Evolutionary conservation across 2,329 filamentous ascomycete genomes (phyloP).

Genomic region (Xylariales sp.): DNA sequence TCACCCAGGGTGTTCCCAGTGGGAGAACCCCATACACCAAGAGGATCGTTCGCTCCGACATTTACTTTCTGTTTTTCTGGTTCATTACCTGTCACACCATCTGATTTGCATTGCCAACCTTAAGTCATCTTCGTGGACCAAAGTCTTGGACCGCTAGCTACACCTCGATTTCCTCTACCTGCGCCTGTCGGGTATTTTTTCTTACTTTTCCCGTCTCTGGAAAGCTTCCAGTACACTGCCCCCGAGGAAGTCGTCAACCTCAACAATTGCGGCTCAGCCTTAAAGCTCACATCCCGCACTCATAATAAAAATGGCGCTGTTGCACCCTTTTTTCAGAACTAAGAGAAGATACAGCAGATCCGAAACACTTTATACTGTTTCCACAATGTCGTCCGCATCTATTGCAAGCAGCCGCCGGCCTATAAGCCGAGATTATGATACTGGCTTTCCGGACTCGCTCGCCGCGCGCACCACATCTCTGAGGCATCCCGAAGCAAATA

Average conservation of each 20-base stretch:
- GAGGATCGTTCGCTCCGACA: no score
- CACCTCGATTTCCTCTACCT: not conserved
- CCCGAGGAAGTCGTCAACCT: slow-evolving; percentile 5
- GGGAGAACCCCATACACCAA: not conserved
- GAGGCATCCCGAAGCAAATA: slow-evolving; percentile 57
- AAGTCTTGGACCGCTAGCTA: not conserved
- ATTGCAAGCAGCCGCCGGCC: slow-evolving; percentile 21
- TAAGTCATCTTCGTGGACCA: no score
- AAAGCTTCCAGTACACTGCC: slow-evolving; percentile 2
- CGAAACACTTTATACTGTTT: not conserved
- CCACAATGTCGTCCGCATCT: slow-evolving; percentile 24
- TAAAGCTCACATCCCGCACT: not conserved
- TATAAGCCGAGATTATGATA: slow-evolving; percentile 25
- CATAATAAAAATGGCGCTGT: slow-evolving; percentile 4
- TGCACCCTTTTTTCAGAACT: slow-evolving; percentile 4
- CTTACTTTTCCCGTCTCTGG: not conserved
- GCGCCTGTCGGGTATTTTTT: not conserved
- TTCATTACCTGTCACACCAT: slow-evolving; percentile 5
- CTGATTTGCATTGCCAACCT: no score
- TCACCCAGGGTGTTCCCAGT: not conserved
- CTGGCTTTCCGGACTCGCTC: slow-evolving; percentile 30
- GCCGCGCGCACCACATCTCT: slow-evolving; percentile 51
- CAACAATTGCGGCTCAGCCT: slow-evolving; percentile 1
- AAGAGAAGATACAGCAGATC: slow-evolving; percentile 6
- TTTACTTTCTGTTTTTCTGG: not conserved